These are phyloP conservation scores for Diaporthe sp. DNA, from an alignment of 2,329 filamentous ascomycete species.

Conservation along the genomic window DNA sequence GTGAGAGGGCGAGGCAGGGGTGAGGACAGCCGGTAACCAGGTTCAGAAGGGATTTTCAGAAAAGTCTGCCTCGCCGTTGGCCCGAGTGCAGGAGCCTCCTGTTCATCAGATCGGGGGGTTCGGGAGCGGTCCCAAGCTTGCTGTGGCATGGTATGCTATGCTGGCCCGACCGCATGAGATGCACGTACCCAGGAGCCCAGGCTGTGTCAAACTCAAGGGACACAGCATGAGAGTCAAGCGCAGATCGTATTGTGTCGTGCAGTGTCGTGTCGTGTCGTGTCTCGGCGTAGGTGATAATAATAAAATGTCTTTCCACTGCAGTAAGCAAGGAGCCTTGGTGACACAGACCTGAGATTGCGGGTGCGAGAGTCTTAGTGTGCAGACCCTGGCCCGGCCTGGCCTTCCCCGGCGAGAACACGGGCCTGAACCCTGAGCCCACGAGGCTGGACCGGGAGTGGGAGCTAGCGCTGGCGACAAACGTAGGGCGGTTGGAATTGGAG, in stretches of 20 bases:
- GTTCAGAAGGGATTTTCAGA: neutral
- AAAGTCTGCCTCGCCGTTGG: neutral
- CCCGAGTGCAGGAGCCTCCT: slow-evolving; percentile 23
- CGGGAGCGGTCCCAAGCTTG: slow-evolving; percentile 13
- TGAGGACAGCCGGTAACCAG: neutral
- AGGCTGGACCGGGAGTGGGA: slow-evolving; percentile 14
- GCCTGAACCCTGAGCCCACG: slow-evolving; percentile 31
- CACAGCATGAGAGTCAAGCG: slow-evolving; percentile 35
- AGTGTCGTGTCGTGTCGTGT: slow-evolving; percentile 27
- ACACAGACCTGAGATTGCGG: slow-evolving; percentile 27
- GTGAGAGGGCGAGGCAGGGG: neutral
- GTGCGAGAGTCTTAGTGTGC: slow-evolving; percentile 1
- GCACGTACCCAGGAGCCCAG: slow-evolving; percentile 3
- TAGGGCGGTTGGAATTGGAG: slow-evolving; percentile 27
- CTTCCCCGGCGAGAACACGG: neutral
- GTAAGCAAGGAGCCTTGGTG: slow-evolving; percentile 1
- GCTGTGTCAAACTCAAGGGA: slow-evolving; percentile 4
- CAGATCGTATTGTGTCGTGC: slow-evolving; percentile 21
- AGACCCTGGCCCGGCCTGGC: slow-evolving; percentile 9
- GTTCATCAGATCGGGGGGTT: slow-evolving; percentile 21
- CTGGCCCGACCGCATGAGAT: neutral
- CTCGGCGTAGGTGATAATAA: slow-evolving; percentile 7
- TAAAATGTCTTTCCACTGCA: neutral
- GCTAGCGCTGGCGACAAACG: slow-evolving; percentile 29
- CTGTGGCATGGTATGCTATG: neutral